Evolutionary conservation across 768 basidiomycete species (phyloP), one percentile per base, ranked within the genome.

Genomic region (Pleurotus tuoliensis): DNA sequence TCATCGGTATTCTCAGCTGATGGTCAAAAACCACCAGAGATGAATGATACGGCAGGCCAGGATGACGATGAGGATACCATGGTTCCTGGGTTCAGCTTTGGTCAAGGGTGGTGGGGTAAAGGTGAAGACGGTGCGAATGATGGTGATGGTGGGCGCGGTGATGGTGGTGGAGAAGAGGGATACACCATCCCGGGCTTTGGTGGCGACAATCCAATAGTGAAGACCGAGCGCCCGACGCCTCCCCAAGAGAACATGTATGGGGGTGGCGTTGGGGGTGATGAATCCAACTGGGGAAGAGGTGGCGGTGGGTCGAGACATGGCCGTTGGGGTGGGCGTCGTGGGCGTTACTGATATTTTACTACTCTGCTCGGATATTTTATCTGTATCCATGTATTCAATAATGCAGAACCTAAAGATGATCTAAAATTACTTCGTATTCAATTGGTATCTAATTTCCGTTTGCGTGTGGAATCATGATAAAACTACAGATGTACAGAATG

Each of bases 11-110:
- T 92, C 69, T 83, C 83, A 0, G 87, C 83, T 6, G 90, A 88
- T 5, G 91, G 90, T 13, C 90, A 93, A 75, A 91, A 90, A 71
- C 92, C 92, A 11, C 88, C 89, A 0, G 88, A 87, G 62, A 73
- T 81, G 39, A 74, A 71, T 15, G 87, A 84, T 64, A 70, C 71
- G 63, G 73, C 77, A 56, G 76, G 83, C 43, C 71, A 83, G 62
- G 88, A 92, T n/a, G 88, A 87, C 0, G 84, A 88, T 1, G 89
- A 89, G 47, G 89, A 88, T 20, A 77, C 65, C 58, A 81, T 84
- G 75, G 85, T 90, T 1, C 90, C 90, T 25, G 91, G 92, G 5
- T 86, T 93, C 59, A 82, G 84, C 34, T 76, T 74, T 30, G 74
- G 71, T 0, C 72, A 67, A 0, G 67, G 58, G 37, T 77, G 77